A percentile compares a stretch with the other conserved stretches of the same genome.
Evolutionary conservation across 805 yeast genomes (phyloP).

Genomic region (Danielia reshetovae): DNA sequence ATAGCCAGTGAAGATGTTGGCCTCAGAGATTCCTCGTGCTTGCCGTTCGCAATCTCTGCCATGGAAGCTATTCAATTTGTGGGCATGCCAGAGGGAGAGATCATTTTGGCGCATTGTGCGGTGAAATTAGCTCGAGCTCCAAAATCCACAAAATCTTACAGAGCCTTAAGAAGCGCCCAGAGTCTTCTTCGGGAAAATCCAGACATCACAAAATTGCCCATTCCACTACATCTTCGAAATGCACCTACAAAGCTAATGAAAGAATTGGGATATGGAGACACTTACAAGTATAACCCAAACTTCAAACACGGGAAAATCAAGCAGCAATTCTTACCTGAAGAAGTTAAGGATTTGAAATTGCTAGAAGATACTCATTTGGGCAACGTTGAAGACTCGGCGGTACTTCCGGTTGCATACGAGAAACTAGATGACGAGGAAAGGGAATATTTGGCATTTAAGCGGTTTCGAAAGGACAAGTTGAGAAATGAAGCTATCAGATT

Average conservation of each 20-base stretch:
- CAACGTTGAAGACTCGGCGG: slow-evolving; percentile 11
- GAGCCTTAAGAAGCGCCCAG: slow-evolving; percentile 73
- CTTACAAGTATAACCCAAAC: slow-evolving; percentile 86
- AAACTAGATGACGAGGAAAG: slow-evolving; percentile 5
- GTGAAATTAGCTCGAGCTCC: slow-evolving; percentile 83
- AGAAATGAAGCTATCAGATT: not conserved
- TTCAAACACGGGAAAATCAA: slow-evolving; percentile 65
- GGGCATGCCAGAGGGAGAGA: slow-evolving; percentile 93
- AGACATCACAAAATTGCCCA: slow-evolving; percentile 54
- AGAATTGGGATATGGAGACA: slow-evolving; percentile 79
- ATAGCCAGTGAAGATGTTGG: slow-evolving; percentile 97
- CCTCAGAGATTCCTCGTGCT: slow-evolving; percentile 69
- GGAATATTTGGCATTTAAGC: slow-evolving; percentile 16
- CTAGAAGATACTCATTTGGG: slow-evolving; percentile 60
- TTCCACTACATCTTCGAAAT: slow-evolving; percentile 82
- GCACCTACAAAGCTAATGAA: slow-evolving; percentile 93
- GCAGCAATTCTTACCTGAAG: slow-evolving; percentile 75
- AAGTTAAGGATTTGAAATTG: slow-evolving; percentile 38
- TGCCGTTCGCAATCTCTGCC: slow-evolving; percentile 84
- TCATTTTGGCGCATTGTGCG: slow-evolving; percentile 86
- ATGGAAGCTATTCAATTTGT: slow-evolving; percentile 84
- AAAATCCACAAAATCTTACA: slow-evolving; percentile 81
- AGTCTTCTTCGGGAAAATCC: slow-evolving; percentile 54
- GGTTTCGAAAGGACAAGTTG: slow-evolving; percentile 4
- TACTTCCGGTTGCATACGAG: slow-evolving; percentile 5